Base-by-base conservation (phyloP, 176 grass and related monocot genomes). In the Hordeum marinum region DNA sequence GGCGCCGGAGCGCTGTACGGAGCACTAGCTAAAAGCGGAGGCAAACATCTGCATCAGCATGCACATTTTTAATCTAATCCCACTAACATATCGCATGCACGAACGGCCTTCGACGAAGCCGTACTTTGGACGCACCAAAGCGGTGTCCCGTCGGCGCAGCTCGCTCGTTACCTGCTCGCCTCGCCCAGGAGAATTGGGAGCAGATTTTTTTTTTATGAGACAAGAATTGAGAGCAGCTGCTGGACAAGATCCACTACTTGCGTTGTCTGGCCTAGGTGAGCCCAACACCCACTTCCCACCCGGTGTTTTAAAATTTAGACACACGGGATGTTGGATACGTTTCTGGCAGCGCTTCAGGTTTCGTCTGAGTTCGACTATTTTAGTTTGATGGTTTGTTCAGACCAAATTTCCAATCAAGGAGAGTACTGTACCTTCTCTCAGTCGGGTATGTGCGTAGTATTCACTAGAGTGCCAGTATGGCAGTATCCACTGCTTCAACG, bases 81-180 rank as follows among this genome's bases (percentile, higher is more conserved):
- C 68, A 45, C 46, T 46, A 75, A 66, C 76, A 76, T 36, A 39
- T 66, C 69, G 1, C n/a, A 29, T 29, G n/a, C 66, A 31, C 66
- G 18, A 41, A 6, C 60, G 70, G 71, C 79, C 77, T 85, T 89
- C 77, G 18, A 3, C 23, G 88, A 85, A 90, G 29, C 32, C 27
- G 68, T 59, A 6, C 8, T 11, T 32, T 11, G 32, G 6, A 57
- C 6, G 63, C 78, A 68, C 18, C 18, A 4, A 21, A 4, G 37
- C 26, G 6, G 17, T n/a, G 25, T 14, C 40, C 4, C 2, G 17
- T 80, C 15, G 74, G 54, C 15, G 75, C 65, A 54, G 52, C 52
- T 45, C 4, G 8, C 17, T 67, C 1, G 36, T 11, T 10, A 57
- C 25, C 69, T n/a, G 1, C 29, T 65, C 63, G 15, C 27, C 63